A percentile compares a stretch with the other conserved stretches of the same genome.
Conservation (phyloP, 495 filamentous ascomycete genomes). For the Neurospora sublineolata region DNA sequence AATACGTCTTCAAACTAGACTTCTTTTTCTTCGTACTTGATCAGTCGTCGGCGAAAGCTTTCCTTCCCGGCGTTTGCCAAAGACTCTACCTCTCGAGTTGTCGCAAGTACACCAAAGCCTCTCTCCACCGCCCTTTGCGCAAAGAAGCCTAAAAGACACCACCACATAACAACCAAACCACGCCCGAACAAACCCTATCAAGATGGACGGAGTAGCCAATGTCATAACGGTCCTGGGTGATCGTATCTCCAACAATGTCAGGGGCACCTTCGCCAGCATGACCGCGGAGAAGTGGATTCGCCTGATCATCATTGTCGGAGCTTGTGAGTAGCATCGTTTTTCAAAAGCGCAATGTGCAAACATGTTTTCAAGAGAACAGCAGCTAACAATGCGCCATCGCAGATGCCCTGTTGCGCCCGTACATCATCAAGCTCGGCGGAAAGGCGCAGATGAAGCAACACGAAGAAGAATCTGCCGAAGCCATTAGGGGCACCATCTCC, state of each 20-base stretch:
- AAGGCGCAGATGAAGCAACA: conserved; percentile 33
- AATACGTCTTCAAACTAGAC: neutral
- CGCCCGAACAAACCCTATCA: neutral
- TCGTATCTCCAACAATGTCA: conserved; percentile 45
- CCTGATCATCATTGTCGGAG: conserved; percentile 45
- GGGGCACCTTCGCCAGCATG: conserved; percentile 42
- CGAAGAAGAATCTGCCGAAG: conserved; percentile 29
- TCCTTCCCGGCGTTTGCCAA: neutral
- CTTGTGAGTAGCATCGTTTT: conserved; percentile 10
- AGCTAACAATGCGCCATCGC: conserved; percentile 7
- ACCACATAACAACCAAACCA: neutral
- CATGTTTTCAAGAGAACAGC: neutral
- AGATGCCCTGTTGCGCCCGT: conserved; percentile 57
- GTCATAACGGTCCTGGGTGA: conserved; percentile 21
- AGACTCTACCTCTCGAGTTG: neutral
- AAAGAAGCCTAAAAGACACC: neutral
- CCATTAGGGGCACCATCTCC: conserved; percentile 27
- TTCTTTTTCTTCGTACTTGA: neutral
- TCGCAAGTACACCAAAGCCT: neutral
- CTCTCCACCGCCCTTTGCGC: neutral
- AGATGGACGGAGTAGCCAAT: conserved; percentile 26
- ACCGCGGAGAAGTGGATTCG: conserved; percentile 47
- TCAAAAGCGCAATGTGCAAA: neutral
- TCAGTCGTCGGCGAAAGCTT: neutral
- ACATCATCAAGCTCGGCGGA: conserved; percentile 41